phyloP scores from a whole-genome alignment of 2,329 filamentous ascomycete species.

The Cadophora malorum region DNA sequence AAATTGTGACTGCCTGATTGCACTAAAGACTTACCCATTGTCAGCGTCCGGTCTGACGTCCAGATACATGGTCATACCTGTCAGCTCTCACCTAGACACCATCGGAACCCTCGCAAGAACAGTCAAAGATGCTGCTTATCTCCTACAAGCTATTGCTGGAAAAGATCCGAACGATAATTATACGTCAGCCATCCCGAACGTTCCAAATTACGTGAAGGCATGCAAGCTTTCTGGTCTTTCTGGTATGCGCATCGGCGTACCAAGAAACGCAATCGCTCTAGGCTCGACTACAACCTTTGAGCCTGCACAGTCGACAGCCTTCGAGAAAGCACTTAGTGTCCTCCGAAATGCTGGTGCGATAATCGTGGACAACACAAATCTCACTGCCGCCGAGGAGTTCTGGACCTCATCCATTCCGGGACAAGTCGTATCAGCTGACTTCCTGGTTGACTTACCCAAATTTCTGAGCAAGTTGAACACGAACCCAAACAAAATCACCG shows the following conservation, averaged over 20 bases:
- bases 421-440: slow-evolving; percentile 63
- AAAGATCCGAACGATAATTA: slow-evolving; percentile 66
- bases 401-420: slow-evolving; percentile 35
- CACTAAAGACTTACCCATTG: background rate
- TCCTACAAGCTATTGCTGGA: slow-evolving; percentile 68
- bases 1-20: no score
- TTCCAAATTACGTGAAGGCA: slow-evolving; percentile 67
- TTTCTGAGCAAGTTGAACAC: slow-evolving; percentile 62
- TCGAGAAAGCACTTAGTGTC: slow-evolving; percentile 59
- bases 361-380: slow-evolving; percentile 64
- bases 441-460: slow-evolving; percentile 59
- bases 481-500: slow-evolving; percentile 63
- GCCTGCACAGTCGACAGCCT: slow-evolving; percentile 56
- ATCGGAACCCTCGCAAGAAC: slow-evolving; percentile 70
- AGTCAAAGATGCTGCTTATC: slow-evolving; percentile 68
- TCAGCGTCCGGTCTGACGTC: slow-evolving; percentile 70
- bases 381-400: slow-evolving; percentile 55
- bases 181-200: slow-evolving; percentile 63
- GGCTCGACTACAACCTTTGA: slow-evolving; percentile 38
- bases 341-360: slow-evolving; percentile 62
- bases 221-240: slow-evolving; percentile 58
- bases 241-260: slow-evolving; percentile 68
- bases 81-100: slow-evolving; percentile 68
- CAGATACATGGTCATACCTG: slow-evolving; percentile 68
- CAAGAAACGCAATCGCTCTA: slow-evolving; percentile 59